A percentile compares a stretch with the other conserved stretches of the same genome.
Evolutionary conservation across 345 rosid genomes (phyloP).

Genomic region (Barbarea vulgaris): DNA sequence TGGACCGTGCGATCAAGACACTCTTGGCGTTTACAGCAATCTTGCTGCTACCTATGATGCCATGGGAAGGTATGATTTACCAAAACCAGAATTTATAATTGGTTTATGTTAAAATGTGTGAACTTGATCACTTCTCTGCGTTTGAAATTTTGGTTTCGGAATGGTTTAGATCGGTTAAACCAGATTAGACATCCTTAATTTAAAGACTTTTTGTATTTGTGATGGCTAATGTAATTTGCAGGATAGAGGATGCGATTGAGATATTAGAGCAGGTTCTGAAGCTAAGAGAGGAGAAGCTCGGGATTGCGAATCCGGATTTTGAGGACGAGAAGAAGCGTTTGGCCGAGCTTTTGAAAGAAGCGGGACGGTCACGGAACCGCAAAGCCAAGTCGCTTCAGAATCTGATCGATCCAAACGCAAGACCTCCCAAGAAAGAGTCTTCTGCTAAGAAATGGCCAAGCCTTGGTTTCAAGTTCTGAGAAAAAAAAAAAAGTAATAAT

Average conservation of each 20-base stretch:
- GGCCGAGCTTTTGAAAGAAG: conserved; percentile 94
- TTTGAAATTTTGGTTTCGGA: background rate
- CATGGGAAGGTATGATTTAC: conserved; percentile 82
- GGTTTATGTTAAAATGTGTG: background rate
- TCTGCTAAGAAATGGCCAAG: conserved; percentile 84
- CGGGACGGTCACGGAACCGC: conserved; percentile 83
- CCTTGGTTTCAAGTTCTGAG: conserved; percentile 82
- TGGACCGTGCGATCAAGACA: conserved; percentile 96
- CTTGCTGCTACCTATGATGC: conserved; percentile 99
- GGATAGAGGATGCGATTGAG: conserved; percentile 98
- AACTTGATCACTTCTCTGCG: background rate
- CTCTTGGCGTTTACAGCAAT: conserved; percentile 95
- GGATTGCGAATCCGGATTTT: conserved; percentile 96
- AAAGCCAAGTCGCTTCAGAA: conserved; percentile 92
- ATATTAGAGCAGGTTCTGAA: conserved; percentile 86
- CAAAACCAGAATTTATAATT: background rate
- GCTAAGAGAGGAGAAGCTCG: conserved; percentile 95
- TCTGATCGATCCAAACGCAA: conserved; percentile 84
- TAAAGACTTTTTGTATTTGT: background rate
- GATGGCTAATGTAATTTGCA: conserved; percentile 43
- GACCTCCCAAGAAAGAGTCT: conserved; percentile 70
- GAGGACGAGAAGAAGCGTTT: conserved; percentile 93
- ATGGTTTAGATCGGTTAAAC: background rate
- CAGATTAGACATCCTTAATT: background rate
- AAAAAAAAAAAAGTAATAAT: background rate